Evolutionary conservation across 108 stramenopile genomes (phyloP).

Genomic region (Skeletonema menzelii): DNA sequence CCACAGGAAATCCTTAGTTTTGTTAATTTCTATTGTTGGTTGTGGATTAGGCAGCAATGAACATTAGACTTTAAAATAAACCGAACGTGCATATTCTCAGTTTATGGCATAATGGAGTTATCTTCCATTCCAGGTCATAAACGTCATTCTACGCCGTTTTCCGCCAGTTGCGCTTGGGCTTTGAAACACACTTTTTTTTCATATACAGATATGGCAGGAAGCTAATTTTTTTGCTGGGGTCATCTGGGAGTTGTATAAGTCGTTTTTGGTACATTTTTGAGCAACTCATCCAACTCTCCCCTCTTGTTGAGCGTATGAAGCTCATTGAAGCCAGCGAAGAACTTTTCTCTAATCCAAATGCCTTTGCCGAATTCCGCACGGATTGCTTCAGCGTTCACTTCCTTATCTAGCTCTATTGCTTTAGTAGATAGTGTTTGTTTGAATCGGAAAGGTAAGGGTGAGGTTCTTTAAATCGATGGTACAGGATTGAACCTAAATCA

Average conservation of each 20-base stretch:
- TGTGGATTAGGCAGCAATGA: no score
- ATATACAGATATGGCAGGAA: no score
- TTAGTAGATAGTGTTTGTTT: not conserved
- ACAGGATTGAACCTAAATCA: not conserved
- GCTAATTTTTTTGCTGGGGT: not conserved
- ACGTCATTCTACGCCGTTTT: not conserved
- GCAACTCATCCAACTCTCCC: not conserved
- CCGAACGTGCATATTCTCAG: no score
- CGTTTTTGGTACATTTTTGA: not conserved
- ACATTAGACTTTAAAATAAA: no score
- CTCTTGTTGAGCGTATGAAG: not conserved
- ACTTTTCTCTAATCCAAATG: not conserved
- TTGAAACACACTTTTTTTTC: no score
- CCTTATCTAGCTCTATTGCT: not conserved
- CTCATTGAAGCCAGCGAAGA: not conserved
- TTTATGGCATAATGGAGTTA: not conserved
- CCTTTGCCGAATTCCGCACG: not conserved
- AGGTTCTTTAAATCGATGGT: no score
- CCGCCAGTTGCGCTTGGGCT: not conserved
- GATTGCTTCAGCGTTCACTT: not conserved
- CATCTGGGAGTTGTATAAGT: not conserved
- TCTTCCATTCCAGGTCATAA: not conserved
- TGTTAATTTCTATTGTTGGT: no score
- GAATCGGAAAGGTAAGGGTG: not conserved
- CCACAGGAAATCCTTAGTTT: no score